Evolutionary conservation across 164 flowering plant genomes (phyloP).

Genomic region (Vitis riparia): DNA sequence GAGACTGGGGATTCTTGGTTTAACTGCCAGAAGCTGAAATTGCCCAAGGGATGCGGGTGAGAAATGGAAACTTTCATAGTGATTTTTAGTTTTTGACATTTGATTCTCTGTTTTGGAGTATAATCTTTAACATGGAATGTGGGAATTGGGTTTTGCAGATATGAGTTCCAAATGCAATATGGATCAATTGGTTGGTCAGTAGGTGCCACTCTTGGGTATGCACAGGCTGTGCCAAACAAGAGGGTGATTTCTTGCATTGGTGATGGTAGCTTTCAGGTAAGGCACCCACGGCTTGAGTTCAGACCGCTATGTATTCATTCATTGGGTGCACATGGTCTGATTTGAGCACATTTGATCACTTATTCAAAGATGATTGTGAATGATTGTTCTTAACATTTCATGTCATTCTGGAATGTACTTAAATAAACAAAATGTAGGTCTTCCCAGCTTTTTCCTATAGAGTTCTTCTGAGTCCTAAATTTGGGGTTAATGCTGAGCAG

Average conservation of each 20-base stretch:
- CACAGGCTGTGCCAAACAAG: slow-evolving; percentile 71
- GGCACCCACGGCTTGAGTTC: too few relatives aligned
- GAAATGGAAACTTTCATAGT: background rate
- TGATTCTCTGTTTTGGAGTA: background rate
- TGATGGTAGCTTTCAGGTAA: slow-evolving; percentile 95
- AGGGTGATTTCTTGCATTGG: slow-evolving; percentile 86
- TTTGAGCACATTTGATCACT: background rate
- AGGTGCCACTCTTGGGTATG: slow-evolving; percentile 92
- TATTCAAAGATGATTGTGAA: background rate
- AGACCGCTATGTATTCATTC: too few relatives aligned
- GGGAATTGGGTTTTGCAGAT: slow-evolving; percentile 37
- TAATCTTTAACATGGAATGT: background rate
- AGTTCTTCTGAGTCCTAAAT: background rate
- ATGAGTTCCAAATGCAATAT: slow-evolving; percentile 84
- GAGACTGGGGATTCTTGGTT: slow-evolving; percentile 97
- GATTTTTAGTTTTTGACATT: background rate
- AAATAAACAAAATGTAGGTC: too few relatives aligned
- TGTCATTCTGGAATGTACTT: background rate
- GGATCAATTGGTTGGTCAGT: slow-evolving; percentile 97
- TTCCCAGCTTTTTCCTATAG: too few relatives aligned
- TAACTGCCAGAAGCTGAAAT: slow-evolving; percentile 76
- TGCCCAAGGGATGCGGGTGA: slow-evolving; percentile 88
- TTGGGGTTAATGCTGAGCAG: slow-evolving; percentile 29
- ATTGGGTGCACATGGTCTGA: too few relatives aligned
- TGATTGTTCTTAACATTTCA: too few relatives aligned